phyloP scores from a whole-genome alignment of 2,329 filamentous ascomycete genomes.

The Fusarium tuaranense region DNA sequence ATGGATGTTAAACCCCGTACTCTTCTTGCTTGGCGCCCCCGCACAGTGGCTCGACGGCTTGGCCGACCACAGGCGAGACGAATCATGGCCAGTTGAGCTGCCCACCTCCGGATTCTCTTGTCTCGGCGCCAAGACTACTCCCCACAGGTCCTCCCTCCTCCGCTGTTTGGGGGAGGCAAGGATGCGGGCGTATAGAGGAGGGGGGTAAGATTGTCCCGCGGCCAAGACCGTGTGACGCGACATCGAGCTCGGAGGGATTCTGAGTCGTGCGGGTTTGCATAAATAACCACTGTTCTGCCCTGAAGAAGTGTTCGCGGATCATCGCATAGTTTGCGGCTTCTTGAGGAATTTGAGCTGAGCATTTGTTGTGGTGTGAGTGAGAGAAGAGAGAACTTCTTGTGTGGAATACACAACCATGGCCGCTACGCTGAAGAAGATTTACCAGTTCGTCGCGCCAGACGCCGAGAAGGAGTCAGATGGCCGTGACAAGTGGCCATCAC shows the following conservation, averaged over 20 bases:
- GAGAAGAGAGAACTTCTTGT: neutral
- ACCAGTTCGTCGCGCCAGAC: neutral
- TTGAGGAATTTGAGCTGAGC: neutral
- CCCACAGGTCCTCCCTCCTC: too few relatives aligned
- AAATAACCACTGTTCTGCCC: too few relatives aligned
- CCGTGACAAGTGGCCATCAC: neutral
- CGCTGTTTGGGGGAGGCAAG: too few relatives aligned
- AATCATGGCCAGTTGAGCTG: neutral
- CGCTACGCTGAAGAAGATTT: neutral
- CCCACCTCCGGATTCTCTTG: neutral
- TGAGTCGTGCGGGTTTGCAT: neutral
- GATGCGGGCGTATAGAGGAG: too few relatives aligned
- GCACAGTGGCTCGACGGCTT: neutral
- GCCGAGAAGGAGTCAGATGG: conserved; percentile 1
- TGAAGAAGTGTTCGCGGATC: too few relatives aligned
- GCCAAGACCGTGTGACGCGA: neutral
- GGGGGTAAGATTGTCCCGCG: too few relatives aligned
- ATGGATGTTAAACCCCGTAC: too few relatives aligned
- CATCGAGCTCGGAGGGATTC: neutral
- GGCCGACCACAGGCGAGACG: neutral
- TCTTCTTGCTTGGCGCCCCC: neutral
- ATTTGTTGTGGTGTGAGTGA: neutral
- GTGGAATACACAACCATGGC: neutral
- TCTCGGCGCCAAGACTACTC: neutral
- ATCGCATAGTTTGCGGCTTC: too few relatives aligned